phyloP scores from a whole-genome alignment of 2,329 filamentous ascomycete species.

The Chlorencoelia australis region DNA sequence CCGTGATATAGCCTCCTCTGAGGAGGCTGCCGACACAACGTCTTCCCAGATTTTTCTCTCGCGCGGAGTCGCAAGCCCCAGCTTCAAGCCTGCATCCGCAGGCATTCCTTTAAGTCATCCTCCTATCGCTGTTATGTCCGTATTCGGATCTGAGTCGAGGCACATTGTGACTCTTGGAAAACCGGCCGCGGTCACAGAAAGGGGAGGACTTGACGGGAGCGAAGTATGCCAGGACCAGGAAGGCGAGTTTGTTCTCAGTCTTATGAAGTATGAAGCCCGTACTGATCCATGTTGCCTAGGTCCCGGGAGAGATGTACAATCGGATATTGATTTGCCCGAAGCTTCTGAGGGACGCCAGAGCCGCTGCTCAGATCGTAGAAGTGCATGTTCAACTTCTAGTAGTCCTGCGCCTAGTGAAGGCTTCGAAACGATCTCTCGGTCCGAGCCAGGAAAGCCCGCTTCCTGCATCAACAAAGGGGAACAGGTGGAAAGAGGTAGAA shows the following conservation, averaged over 20 bases:
- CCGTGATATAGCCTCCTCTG: slow-evolving; percentile 11
- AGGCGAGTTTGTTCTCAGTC: neutral
- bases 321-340: too few relatives aligned
- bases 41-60: slow-evolving; percentile 39
- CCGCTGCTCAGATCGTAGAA: too few relatives aligned
- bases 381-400: too few relatives aligned
- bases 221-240: neutral
- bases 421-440: neutral
- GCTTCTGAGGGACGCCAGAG: too few relatives aligned
- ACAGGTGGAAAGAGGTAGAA: slow-evolving; percentile 18
- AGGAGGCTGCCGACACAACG: slow-evolving; percentile 28
- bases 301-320: too few relatives aligned
- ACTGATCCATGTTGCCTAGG: too few relatives aligned
- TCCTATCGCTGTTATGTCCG: slow-evolving; percentile 16
- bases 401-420: too few relatives aligned
- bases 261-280: too few relatives aligned
- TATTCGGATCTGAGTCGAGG: slow-evolving; percentile 19
- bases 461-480: slow-evolving; percentile 7
- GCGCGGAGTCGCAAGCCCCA: slow-evolving; percentile 32
- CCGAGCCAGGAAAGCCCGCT: neutral
- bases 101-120: neutral
- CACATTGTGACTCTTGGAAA: slow-evolving; percentile 24
- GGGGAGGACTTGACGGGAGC: slow-evolving; percentile 1
- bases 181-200: slow-evolving; percentile 6
- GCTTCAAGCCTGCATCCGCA: neutral